phyloP scores from a whole-genome alignment of 1,139 yeast genomes.

The Zygoascus sp. region DNA sequence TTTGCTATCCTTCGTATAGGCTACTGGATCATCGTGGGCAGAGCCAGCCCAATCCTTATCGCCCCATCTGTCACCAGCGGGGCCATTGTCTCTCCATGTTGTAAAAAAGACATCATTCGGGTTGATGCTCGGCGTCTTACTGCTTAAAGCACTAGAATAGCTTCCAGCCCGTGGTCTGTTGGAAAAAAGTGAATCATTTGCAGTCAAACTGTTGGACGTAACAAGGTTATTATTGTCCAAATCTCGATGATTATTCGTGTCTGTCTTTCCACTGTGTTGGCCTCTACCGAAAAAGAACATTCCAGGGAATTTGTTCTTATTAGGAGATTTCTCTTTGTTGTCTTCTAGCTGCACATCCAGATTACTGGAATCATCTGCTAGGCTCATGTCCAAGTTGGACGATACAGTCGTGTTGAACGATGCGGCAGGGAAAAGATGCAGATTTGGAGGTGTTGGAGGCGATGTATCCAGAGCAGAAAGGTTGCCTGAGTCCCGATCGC shows the following conservation, averaged over 20 bases:
- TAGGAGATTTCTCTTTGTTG: neutral
- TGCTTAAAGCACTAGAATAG: constrained; percentile 20
- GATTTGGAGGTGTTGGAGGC: constrained; percentile 13
- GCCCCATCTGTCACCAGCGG: constrained; percentile 7
- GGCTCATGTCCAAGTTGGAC: neutral
- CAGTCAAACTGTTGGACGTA: neutral
- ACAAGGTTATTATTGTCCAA: neutral
- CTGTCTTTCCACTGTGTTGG: constrained; percentile 9
- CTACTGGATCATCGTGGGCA: neutral
- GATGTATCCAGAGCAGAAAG: constrained; percentile 16
- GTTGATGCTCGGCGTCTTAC: constrained; percentile 16
- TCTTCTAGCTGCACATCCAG: neutral
- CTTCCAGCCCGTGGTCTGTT: constrained; percentile 23
- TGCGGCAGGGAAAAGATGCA: constrained; percentile 12
- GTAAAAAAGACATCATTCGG: constrained; percentile 20
- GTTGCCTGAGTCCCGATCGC: constrained; percentile 15
- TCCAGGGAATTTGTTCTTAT: constrained; percentile 17
- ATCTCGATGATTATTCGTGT: neutral
- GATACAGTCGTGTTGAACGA: constrained; percentile 11
- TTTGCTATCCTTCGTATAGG: constrained; percentile 1
- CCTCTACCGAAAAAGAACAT: constrained; percentile 24
- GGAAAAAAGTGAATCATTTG: neutral
- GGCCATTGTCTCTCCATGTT: constrained; percentile 23
- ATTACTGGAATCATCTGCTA: neutral
- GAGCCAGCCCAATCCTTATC: constrained; percentile 5